phyloP scores from a whole-genome alignment of 257 asterid species.

The Primulina tabacum region DNA sequence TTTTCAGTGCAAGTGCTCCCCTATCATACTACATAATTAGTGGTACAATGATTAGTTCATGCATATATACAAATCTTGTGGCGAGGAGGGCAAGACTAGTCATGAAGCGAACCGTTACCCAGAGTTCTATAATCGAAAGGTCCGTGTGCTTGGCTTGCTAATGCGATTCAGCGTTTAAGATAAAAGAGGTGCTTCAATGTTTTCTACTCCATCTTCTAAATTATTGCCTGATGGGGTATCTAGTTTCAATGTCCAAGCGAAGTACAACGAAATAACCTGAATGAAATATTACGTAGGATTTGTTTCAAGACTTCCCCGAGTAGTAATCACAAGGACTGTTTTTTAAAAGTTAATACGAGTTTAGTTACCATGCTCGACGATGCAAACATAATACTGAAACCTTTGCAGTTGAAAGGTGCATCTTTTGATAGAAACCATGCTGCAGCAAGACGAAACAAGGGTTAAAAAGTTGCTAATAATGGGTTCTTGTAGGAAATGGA shows the following conservation, averaged over 20 bases:
- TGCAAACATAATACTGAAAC: constrained; percentile 83
- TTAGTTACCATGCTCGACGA: constrained; percentile 68
- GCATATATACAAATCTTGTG: background rate
- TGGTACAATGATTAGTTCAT: background rate
- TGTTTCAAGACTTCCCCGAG: background rate
- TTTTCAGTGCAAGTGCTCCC: background rate
- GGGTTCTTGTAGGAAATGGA: background rate
- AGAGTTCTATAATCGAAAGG: background rate
- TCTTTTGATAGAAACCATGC: constrained; percentile 76
- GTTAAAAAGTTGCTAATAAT: background rate
- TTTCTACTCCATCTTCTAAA: constrained; percentile 35
- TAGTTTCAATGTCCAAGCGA: constrained; percentile 58
- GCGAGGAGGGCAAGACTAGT: background rate
- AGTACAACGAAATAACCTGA: constrained; percentile 57
- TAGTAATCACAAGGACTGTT: background rate
- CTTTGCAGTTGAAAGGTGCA: constrained; percentile 89
- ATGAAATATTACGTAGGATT: constrained; percentile 5
- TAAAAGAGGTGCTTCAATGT: constrained; percentile 64
- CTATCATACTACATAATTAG: background rate
- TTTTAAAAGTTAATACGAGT: background rate
- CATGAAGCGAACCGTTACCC: background rate
- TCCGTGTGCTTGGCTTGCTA: too few relatives aligned
- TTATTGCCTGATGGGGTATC: constrained; percentile 34
- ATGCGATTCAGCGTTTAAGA: constrained; percentile 7
- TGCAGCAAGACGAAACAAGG: constrained; percentile 34